These are phyloP conservation scores for Tarenaya hassleriana DNA, from an alignment of 345 rosid species.

Conservation along the genomic window DNA sequence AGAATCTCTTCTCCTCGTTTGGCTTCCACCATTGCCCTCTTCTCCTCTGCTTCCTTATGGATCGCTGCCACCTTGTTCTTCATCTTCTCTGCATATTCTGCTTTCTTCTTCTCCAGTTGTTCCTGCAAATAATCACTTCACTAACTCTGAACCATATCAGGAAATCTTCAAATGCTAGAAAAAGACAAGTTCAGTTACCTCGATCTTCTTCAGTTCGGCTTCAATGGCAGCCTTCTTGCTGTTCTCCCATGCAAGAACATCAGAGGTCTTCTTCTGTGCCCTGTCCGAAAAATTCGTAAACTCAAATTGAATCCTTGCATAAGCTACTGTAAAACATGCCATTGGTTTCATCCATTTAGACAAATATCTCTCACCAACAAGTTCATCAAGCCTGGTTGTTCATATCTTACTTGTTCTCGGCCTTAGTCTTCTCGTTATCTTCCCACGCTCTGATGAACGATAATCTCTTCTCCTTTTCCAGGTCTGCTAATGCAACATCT, in stretches of 20 bases:
- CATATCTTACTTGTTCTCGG: slow-evolving; percentile 66
- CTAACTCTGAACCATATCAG: too few species aligned
- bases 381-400: too few species aligned
- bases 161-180: too few species aligned
- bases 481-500: slow-evolving; percentile 78
- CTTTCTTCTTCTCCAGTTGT: slow-evolving; percentile 73
- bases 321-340: not conserved
- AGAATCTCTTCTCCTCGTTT: slow-evolving; percentile 68
- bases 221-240: slow-evolving; percentile 59
- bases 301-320: not conserved
- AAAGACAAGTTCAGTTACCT: too few species aligned
- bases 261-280: slow-evolving; percentile 59
- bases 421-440: slow-evolving; percentile 75
- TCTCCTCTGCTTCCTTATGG: slow-evolving; percentile 82
- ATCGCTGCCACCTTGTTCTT: slow-evolving; percentile 66
- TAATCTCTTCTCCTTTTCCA: slow-evolving; percentile 60
- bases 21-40: slow-evolving; percentile 78
- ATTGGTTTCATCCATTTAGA: too few species aligned
- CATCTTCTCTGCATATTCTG: slow-evolving; percentile 73
- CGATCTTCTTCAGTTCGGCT: slow-evolving; percentile 58
- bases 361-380: too few species aligned
- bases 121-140: slow-evolving; percentile 24
- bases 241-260: slow-evolving; percentile 61
- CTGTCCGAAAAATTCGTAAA: slow-evolving; percentile 29
- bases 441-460: slow-evolving; percentile 89